Evolutionary conservation across 176 grass and related monocot genomes (phyloP).

Genomic region (Bonia amplexicaulis): DNA sequence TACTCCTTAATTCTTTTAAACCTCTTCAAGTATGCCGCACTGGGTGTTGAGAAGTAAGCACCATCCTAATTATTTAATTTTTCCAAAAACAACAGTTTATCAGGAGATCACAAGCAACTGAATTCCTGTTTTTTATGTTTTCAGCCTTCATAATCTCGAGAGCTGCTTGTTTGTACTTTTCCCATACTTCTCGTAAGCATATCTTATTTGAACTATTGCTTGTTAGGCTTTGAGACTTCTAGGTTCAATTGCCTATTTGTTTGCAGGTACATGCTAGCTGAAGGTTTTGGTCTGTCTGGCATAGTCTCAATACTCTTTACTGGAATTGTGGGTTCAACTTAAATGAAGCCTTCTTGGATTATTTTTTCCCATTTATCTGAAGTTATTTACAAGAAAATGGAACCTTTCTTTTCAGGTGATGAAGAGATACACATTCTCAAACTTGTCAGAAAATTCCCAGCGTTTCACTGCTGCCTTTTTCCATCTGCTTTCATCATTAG

Average conservation of each 20-base stretch:
- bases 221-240: neutral
- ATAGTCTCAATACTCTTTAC: conserved; percentile 93
- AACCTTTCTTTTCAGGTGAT: conserved; percentile 54
- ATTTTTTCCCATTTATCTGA: neutral
- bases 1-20: conserved; percentile 43
- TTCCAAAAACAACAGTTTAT: neutral
- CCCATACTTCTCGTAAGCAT: conserved; percentile 91
- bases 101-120: neutral
- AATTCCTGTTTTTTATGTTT: neutral
- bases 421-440: conserved; percentile 82
- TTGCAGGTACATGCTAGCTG: conserved; percentile 85
- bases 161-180: conserved; percentile 95
- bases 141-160: conserved; percentile 92
- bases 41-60: conserved; percentile 77
- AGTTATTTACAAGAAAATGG: neutral
- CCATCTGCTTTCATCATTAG: conserved; percentile 78
- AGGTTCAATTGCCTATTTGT: neutral
- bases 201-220: neutral
- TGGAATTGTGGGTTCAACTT: conserved; percentile 66
- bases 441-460: conserved; percentile 79
- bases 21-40: conserved; percentile 87
- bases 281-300: conserved; percentile 85
- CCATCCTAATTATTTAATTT: neutral
- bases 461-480: conserved; percentile 68
- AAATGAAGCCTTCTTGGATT: neutral